Evolutionary conservation across 768 basidiomycete genomes (phyloP).

Genomic region (Rhodotorula babjevae): DNA sequence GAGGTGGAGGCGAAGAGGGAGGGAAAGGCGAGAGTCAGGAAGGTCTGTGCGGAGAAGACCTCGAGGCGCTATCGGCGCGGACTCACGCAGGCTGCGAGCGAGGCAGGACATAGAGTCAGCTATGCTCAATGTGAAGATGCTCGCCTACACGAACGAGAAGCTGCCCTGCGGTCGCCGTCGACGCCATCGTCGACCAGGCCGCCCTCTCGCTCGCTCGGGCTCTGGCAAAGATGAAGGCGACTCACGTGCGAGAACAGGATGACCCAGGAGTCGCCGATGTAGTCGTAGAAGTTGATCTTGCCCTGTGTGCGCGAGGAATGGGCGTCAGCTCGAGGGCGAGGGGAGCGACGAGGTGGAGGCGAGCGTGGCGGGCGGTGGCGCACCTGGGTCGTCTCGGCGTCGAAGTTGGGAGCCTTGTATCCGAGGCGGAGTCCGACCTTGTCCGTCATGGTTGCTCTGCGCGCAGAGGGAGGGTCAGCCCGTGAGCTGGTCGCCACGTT

Average conservation of each 20-base stretch:
- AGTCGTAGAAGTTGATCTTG: slow-evolving; percentile 74
- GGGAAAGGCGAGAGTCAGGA: slow-evolving; percentile 32
- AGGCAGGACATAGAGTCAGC: not conserved
- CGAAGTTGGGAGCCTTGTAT: slow-evolving; percentile 70
- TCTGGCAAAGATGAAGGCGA: slow-evolving; percentile 10
- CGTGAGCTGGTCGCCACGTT: not conserved
- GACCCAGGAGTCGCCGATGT: slow-evolving; percentile 84
- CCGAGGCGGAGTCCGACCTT: slow-evolving; percentile 55
- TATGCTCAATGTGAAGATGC: not conserved
- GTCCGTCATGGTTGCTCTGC: not conserved
- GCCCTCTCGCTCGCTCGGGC: too few species aligned
- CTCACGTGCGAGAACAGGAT: slow-evolving; percentile 84
- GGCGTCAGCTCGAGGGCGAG: not conserved
- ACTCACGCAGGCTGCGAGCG: not conserved
- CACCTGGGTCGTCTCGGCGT: slow-evolving; percentile 71
- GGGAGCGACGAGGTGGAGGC: too few species aligned
- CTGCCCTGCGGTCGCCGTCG: too few species aligned
- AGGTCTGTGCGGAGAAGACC: not conserved
- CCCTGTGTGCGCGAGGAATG: slow-evolving; percentile 50
- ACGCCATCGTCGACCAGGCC: too few species aligned
- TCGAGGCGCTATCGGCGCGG: not conserved
- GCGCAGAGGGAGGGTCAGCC: not conserved
- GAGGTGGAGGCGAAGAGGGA: slow-evolving; percentile 11
- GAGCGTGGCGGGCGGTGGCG: too few species aligned
- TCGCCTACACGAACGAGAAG: not conserved